phyloP scores from a whole-genome alignment of 768 basidiomycete species.

The Boletus fagicola region DNA sequence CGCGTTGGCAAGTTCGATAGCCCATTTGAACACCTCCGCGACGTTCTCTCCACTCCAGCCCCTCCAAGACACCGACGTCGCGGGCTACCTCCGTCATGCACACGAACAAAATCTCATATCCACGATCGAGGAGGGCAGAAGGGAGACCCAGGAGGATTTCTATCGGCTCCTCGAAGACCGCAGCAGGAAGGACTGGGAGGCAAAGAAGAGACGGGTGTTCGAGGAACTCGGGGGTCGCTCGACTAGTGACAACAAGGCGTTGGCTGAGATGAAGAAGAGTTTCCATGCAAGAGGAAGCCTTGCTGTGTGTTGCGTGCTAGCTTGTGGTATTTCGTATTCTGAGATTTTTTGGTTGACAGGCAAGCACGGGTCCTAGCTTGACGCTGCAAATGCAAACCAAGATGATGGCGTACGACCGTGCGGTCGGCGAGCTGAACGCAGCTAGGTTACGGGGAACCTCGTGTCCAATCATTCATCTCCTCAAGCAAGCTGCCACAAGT shows the following conservation, averaged over 20 bases:
- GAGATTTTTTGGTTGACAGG: constrained; percentile 23
- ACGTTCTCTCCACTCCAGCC: constrained; percentile 91
- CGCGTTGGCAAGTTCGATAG: constrained; percentile 80
- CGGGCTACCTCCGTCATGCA: constrained; percentile 91
- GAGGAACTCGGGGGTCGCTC: constrained; percentile 81
- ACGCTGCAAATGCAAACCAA: constrained; percentile 84
- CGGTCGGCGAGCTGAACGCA: constrained; percentile 73
- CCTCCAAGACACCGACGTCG: constrained; percentile 90
- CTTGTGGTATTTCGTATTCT: background rate
- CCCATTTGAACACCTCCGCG: constrained; percentile 73
- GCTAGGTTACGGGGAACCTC: constrained; percentile 69
- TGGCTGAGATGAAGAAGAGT: constrained; percentile 62
- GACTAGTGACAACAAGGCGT: constrained; percentile 50
- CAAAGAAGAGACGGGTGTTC: constrained; percentile 84
- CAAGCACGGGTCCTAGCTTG: constrained; percentile 52
- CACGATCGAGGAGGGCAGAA: constrained; percentile 86
- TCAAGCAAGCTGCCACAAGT: constrained; percentile 65
- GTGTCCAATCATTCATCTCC: constrained; percentile 71
- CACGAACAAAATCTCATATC: constrained; percentile 94
- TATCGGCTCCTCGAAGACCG: constrained; percentile 77
- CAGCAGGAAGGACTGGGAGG: constrained; percentile 82
- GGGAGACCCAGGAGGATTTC: constrained; percentile 82
- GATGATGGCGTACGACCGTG: constrained; percentile 94
- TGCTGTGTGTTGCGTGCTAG: constrained; percentile 39
- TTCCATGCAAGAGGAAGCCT: constrained; percentile 56